Conservation (phyloP, 768 basidiomycete species). For the Cantharellus cinnabarinus region DNA sequence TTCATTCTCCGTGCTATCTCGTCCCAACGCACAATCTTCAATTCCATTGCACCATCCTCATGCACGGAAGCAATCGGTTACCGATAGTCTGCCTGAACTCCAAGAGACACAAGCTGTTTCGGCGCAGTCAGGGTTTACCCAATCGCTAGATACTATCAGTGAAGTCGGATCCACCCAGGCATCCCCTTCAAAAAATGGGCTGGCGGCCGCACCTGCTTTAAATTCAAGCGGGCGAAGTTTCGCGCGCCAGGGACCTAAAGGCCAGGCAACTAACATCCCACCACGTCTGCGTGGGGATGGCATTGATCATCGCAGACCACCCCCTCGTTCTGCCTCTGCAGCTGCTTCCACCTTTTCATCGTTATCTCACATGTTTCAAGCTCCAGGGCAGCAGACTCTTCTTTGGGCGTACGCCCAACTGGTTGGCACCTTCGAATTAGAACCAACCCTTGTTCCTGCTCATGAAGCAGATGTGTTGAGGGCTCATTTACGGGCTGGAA, state of each 20-base stretch:
- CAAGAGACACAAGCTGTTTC: slow-evolving; percentile 6
- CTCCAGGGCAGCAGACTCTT: slow-evolving; percentile 12
- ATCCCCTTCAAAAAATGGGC: background rate
- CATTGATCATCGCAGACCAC: background rate
- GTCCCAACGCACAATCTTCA: background rate
- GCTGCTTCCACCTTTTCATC: background rate
- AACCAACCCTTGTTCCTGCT: slow-evolving; percentile 12
- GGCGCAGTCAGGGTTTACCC: background rate
- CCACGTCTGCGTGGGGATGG: background rate
- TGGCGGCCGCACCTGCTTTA: background rate
- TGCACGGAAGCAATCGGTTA: slow-evolving; percentile 16
- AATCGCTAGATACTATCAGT: slow-evolving; percentile 8
- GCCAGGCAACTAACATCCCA: background rate
- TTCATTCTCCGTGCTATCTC: background rate
- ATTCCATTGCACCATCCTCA: slow-evolving; percentile 16
- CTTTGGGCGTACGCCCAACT: slow-evolving; percentile 18
- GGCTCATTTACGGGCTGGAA: slow-evolving; percentile 4
- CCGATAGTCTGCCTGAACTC: background rate
- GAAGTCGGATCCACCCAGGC: slow-evolving; percentile 4
- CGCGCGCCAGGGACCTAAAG: background rate
- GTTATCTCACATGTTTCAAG: slow-evolving; percentile 8
- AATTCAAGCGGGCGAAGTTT: background rate
- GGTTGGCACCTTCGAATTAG: slow-evolving; percentile 15
- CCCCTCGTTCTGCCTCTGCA: background rate
- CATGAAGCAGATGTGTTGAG: background rate